Base-by-base conservation (phyloP, 2,329 filamentous ascomycete genomes). In the Hypoxylon sp. region DNA sequence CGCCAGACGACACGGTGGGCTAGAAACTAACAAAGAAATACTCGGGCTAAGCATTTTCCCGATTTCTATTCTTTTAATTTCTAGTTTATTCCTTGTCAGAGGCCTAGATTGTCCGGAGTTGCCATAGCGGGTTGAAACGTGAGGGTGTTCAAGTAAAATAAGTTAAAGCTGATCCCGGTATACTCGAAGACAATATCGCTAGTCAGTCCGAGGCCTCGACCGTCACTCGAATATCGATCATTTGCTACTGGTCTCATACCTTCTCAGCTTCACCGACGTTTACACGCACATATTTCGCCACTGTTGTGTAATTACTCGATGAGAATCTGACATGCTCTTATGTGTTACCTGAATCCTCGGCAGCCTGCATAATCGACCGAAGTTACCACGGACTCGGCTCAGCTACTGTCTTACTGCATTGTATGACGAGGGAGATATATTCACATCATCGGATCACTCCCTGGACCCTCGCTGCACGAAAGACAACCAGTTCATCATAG, bases 351-450 rank as follows among this genome's bases (percentile, higher is more conserved):
- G 46, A 62, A 48, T 59, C 54, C 17, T 37, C 69, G 69, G 67
- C 48, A 53, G 29, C 61, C 50, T 70, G 69, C 71, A 73, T 74
- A 69, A 68, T 70, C 71, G 63, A 58, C 48, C 65, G 42, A 63
- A 46, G 22, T 44, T 47, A 57, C 54, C 60, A 35, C 58, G 35
- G 47, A 44, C 47, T 17, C 22, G 62, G 51, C 33, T 64, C 66
- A 69, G 67, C 65, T 69, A 24, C 51, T 70, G 69, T 72, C 69
- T 74, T 57, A 66, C 39, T 60, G 26, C 47, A 51, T 66, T 22
- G 61, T 54, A 66, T 48, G 47, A 60, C 47, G 17, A 33, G 22
- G 9, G 51, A 59, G 33, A 65, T 53, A 66, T 57, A 64, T 63
- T 44, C 44, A 29, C 42, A 13, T 47, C 24, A 54, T 39, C 29